Conservation (phyloP, 2,329 filamentous ascomycete species). For the Talaromyces sp. region DNA sequence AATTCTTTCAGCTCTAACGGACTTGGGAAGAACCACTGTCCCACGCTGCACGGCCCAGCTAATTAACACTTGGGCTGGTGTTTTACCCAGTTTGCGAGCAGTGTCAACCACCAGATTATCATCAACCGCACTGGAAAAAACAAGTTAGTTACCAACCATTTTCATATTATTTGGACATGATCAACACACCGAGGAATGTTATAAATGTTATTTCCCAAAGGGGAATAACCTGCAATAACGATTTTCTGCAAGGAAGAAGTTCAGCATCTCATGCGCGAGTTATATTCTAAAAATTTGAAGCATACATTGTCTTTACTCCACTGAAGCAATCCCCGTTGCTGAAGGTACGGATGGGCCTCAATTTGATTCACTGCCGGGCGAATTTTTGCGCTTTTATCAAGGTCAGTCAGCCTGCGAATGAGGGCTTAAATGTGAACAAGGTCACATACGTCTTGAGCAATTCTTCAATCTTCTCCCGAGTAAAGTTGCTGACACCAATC, state of each 20-base stretch:
- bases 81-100: slow-evolving; percentile 56
- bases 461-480: slow-evolving; percentile 36
- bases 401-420: not conserved
- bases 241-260: slow-evolving; percentile 28
- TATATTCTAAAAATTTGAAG: not conserved
- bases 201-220: slow-evolving; percentile 42
- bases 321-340: slow-evolving; percentile 21
- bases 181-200: slow-evolving; percentile 22
- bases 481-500: slow-evolving; percentile 70
- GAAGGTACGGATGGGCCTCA: slow-evolving; percentile 27
- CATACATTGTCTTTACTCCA: slow-evolving; percentile 18
- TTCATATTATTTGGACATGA: not conserved
- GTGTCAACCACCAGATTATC: slow-evolving; percentile 59
- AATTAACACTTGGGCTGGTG: slow-evolving; percentile 54
- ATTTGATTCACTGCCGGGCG: slow-evolving; percentile 22
- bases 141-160: slow-evolving; percentile 47
- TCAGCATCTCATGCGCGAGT: not conserved
- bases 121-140: slow-evolving; percentile 51
- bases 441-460: slow-evolving; percentile 25
- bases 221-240: slow-evolving; percentile 45
- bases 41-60: slow-evolving; percentile 53
- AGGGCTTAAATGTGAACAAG: not conserved
- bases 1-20: slow-evolving; percentile 50
- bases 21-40: slow-evolving; percentile 52
- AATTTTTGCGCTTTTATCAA: slow-evolving; percentile 17